Conservation (phyloP, 1,284 basidiomycete genomes). For the Cryptococcus hybrid region DNA sequence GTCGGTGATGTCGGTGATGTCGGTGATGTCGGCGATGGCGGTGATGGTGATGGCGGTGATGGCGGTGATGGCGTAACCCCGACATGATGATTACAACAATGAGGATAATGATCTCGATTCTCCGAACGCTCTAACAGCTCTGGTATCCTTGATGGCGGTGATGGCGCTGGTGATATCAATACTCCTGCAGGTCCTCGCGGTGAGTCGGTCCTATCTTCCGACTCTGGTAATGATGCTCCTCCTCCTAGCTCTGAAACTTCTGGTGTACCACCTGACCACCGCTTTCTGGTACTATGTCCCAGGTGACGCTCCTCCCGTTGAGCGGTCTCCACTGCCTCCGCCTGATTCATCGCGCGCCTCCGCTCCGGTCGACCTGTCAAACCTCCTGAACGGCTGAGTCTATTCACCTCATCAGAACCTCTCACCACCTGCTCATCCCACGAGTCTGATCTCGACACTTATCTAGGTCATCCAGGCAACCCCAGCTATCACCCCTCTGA, state of each 20-base stretch:
- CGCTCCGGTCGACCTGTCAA: too few relatives aligned
- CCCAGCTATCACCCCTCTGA: neutral
- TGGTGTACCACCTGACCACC: too few relatives aligned
- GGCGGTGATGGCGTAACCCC: neutral
- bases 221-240: too few relatives aligned
- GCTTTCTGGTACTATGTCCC: neutral
- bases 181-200: too few relatives aligned
- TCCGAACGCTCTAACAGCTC: neutral
- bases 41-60: neutral
- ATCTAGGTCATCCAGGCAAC: neutral
- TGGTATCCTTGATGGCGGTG: too few relatives aligned
- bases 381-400: too few relatives aligned
- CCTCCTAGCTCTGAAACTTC: too few relatives aligned
- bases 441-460: neutral
- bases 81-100: neutral
- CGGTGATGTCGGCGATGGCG: neutral
- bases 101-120: neutral
- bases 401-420: too few relatives aligned
- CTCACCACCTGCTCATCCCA: too few relatives aligned
- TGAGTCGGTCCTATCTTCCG: too few relatives aligned
- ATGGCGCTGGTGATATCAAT: too few relatives aligned
- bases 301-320: neutral
- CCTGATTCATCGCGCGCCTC: too few relatives aligned
- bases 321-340: neutral
- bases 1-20: constrained; percentile 3